Conservation (phyloP, 2,329 filamentous ascomycete species). For the Pleoardoris graminearum region DNA sequence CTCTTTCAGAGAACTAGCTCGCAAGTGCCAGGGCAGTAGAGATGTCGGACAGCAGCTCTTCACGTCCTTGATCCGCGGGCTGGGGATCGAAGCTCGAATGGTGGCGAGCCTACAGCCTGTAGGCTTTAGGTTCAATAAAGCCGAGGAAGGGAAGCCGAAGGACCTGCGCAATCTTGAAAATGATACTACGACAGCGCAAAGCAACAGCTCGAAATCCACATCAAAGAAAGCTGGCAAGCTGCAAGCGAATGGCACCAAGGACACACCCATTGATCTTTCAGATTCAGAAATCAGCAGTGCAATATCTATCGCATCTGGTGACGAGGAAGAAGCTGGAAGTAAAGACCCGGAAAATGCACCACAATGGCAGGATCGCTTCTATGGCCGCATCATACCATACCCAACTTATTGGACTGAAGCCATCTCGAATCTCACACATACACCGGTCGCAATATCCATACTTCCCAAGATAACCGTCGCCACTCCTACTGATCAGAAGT, state of each 20-base stretch:
- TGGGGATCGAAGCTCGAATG: slow-evolving; percentile 82
- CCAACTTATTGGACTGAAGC: slow-evolving; percentile 95
- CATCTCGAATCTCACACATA: slow-evolving; percentile 77
- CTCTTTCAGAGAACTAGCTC: slow-evolving; percentile 70
- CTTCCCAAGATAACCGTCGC: slow-evolving; percentile 51
- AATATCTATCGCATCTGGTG: slow-evolving; percentile 52
- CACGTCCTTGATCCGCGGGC: slow-evolving; percentile 76
- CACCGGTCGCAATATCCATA: slow-evolving; percentile 77
- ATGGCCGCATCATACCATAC: slow-evolving; percentile 76
- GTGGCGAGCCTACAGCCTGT: slow-evolving; percentile 82
- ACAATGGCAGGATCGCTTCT: slow-evolving; percentile 51
- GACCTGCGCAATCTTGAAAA: slow-evolving; percentile 37
- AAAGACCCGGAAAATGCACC: slow-evolving; percentile 50
- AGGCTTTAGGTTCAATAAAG: slow-evolving; percentile 88
- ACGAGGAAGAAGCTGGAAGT: slow-evolving; percentile 54
- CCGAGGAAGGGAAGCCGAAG: slow-evolving; percentile 70
- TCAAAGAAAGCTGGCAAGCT: slow-evolving; percentile 11
- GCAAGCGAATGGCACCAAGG: slow-evolving; percentile 26
- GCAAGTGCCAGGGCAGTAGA: slow-evolving; percentile 74
- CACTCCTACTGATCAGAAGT: slow-evolving; percentile 70
- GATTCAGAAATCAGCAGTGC: slow-evolving; percentile 54
- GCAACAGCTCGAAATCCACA: background rate
- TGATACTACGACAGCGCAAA: background rate
- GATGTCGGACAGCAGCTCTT: slow-evolving; percentile 91
- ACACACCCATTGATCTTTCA: slow-evolving; percentile 51